phyloP scores from a whole-genome alignment of 176 grass and related monocot genomes.

The Secale cereale region DNA sequence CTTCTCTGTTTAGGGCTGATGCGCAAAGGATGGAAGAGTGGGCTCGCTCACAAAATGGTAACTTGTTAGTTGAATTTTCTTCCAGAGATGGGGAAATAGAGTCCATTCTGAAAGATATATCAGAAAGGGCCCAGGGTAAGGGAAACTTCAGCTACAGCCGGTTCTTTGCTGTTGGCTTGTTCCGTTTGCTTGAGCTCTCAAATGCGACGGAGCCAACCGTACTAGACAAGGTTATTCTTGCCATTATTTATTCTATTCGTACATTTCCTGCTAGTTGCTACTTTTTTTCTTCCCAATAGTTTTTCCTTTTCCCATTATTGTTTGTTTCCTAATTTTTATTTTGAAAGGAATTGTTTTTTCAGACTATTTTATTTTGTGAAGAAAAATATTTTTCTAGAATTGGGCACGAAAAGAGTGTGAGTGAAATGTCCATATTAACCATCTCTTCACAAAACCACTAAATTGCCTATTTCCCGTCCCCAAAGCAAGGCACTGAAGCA shows the following conservation, averaged over 20 bases:
- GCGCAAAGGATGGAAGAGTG: slow-evolving; percentile 91
- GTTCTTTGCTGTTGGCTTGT: slow-evolving; percentile 94
- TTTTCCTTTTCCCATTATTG: not conserved
- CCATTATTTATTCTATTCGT: slow-evolving; percentile 18
- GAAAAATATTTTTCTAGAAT: not conserved
- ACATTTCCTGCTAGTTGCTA: not conserved
- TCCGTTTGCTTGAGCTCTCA: slow-evolving; percentile 91
- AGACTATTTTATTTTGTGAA: not conserved
- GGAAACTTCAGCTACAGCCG: slow-evolving; percentile 95
- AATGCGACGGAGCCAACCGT: slow-evolving; percentile 93
- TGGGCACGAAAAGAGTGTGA: not conserved
- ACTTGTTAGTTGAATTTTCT: slow-evolving; percentile 71
- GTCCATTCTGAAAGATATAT: slow-evolving; percentile 77
- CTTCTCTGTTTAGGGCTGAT: slow-evolving; percentile 41
- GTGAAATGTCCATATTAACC: not conserved
- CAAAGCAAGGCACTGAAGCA: not conserved
- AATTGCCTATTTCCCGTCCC: not conserved
- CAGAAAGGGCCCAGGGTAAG: slow-evolving; percentile 79
- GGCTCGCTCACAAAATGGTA: slow-evolving; percentile 73
- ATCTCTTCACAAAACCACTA: not conserved
- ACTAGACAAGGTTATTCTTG: slow-evolving; percentile 79
- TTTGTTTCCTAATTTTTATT: not conserved
- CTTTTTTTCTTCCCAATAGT: not conserved
- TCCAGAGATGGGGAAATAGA: slow-evolving; percentile 90
- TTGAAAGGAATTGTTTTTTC: not conserved